Evolutionary conservation across 2,329 filamentous ascomycete genomes (phyloP), one percentile per base, ranked within the genome.

Genomic region (Colletotrichum higginsianum): DNA sequence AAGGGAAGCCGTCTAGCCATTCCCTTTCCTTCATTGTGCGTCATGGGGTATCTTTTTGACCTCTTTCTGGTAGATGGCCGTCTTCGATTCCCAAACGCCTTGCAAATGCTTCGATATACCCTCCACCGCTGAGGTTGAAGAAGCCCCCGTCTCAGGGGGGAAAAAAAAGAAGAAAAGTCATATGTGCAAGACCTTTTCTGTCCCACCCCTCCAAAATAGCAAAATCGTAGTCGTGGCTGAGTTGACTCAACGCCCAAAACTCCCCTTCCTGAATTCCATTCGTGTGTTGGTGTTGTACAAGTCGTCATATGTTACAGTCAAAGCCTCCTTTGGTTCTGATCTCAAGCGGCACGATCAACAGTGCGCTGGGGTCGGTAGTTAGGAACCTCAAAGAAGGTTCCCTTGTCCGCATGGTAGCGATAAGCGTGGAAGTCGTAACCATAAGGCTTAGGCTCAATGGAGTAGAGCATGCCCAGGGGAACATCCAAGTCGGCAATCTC

Each of bases 351-450:
- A 61, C 80, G 80, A 73, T 86, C 84, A 21, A 83, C 79, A 52
- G 88, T 89, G 77, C 88, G 88, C 74, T 89, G 89, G 40, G 96
- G 88, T 81, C 93, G 91, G 83, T 96, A 98, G 78, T 95, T 88
- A n/a, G 92, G 93, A 56, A 97, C 83, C 79, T 96, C 91, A 71
- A 96, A 91, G 77, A 99, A 99, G 88, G 92, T 94, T 74, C 92
- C 91, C 23, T 85, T 89, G 3, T 88, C 86, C 73, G 94, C 89
- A 79, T 98, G 94, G 84, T 98, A 99, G 73, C 91, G 90, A 86
- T 97, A 99, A 0, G 95, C 96, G 80, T 97, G 96, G 85, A 98
- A 98, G 73, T 98, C 96, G 70, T 98, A 95, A 16, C 96, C 96
- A 76, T 99, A 99, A 0, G 96, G 96, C 86, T 98, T 98, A 44